phyloP scores from a whole-genome alignment of 371 early-diverging fungal species.

The Saksenaea vasiformis region DNA sequence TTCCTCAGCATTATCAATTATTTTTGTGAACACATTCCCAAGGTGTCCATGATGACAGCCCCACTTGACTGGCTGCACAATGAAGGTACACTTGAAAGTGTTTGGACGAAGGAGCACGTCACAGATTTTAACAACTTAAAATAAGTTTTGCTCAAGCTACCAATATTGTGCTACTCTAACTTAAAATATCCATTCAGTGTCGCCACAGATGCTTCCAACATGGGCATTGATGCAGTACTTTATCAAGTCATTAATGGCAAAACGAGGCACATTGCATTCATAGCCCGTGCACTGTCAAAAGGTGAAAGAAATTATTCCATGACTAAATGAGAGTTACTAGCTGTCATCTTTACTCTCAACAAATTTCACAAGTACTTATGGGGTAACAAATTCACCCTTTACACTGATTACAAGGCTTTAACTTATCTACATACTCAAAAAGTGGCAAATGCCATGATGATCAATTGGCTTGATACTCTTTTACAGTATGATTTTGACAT shows the following conservation, averaged over 20 bases:
- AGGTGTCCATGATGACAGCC: constrained; percentile 5
- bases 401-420: constrained; percentile 6
- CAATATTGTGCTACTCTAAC: constrained; percentile 15
- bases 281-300: not conserved
- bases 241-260: not conserved
- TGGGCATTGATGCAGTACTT: constrained; percentile 29
- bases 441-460: constrained; percentile 19
- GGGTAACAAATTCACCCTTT: constrained; percentile 15
- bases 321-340: not conserved
- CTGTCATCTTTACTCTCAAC: not conserved
- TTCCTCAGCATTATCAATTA: constrained; percentile 22
- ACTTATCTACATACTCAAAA: constrained; percentile 23
- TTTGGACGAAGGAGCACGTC: too few relatives aligned
- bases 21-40: constrained; percentile 19
- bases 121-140: not conserved
- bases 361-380: constrained; percentile 25
- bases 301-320: not conserved
- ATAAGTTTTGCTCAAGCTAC: too few relatives aligned
- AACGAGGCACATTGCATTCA: not conserved
- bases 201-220: constrained; percentile 37
- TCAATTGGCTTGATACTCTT: constrained; percentile 24
- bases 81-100: too few relatives aligned
- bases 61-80: constrained; percentile 27
- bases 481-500: constrained; percentile 22
- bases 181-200: constrained; percentile 18